Conservation (phyloP, 345 rosid genomes). For the Murraya koenigii region DNA sequence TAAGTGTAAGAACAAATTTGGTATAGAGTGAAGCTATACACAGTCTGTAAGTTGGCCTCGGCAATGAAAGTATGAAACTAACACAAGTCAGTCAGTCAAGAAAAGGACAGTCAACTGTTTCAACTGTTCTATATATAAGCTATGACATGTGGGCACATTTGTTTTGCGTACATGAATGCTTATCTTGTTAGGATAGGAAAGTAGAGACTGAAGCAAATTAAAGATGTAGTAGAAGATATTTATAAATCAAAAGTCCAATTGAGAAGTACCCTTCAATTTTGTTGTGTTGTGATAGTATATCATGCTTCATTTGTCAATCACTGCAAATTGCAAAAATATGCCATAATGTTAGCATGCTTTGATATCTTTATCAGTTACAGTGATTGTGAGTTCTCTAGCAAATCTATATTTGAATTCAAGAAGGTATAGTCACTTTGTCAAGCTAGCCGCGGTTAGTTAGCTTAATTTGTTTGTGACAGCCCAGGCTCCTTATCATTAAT, state of each 20-base stretch:
- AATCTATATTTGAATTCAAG: not conserved
- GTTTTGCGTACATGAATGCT: slow-evolving; percentile 1
- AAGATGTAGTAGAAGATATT: not conserved
- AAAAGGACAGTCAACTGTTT: not conserved
- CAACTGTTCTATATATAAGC: not conserved
- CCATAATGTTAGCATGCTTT: not conserved
- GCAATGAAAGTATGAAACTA: not conserved
- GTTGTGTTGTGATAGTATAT: slow-evolving; percentile 14
- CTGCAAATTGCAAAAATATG: slow-evolving; percentile 1
- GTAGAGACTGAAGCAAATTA: not conserved
- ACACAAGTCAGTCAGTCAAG: slow-evolving; percentile 1
- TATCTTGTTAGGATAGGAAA: slow-evolving; percentile 13
- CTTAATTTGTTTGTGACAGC: not conserved
- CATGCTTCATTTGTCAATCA: slow-evolving; percentile 1
- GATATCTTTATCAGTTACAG: slow-evolving; percentile 1
- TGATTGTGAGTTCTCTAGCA: not conserved
- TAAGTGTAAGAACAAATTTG: not conserved
- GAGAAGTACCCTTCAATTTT: slow-evolving; percentile 3
- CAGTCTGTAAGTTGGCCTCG: not conserved
- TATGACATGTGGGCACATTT: not conserved
- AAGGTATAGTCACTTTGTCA: not conserved
- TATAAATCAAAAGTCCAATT: not conserved
- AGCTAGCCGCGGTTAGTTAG: not conserved
- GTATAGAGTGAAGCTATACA: not conserved
- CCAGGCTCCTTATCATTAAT: not conserved